Evolutionary conservation across 257 asterid genomes (phyloP).

Genomic region (Orobanche coerulescens): DNA sequence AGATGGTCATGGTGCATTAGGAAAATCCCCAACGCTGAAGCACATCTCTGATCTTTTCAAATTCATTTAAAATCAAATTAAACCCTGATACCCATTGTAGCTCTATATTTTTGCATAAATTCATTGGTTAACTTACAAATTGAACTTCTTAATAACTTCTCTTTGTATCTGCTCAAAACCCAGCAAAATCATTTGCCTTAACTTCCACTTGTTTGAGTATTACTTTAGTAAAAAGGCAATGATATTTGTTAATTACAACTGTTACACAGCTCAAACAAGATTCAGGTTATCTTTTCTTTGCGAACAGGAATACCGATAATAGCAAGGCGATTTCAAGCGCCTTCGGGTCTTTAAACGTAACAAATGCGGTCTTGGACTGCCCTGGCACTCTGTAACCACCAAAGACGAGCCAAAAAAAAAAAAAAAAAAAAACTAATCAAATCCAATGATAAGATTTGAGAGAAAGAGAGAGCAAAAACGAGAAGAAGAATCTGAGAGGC

Average conservation of each 20-base stretch:
- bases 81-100: not conserved
- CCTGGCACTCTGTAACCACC: conserved; percentile 44
- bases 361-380: conserved; percentile 50
- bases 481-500: too few species aligned
- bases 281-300: not conserved
- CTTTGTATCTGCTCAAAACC: not conserved
- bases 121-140: not conserved
- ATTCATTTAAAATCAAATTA: not conserved
- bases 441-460: not conserved
- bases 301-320: conserved; percentile 43
- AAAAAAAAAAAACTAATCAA: not conserved
- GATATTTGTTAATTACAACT: not conserved
- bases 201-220: not conserved
- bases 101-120: not conserved
- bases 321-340: conserved; percentile 81
- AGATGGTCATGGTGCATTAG: not conserved
- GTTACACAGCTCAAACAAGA: conserved; percentile 5
- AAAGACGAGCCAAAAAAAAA: not conserved
- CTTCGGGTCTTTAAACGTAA: conserved; percentile 69
- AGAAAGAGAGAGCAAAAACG: not conserved
- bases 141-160: not conserved
- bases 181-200: not conserved
- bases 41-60: not conserved
- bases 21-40: not conserved
- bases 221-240: not conserved